A percentile compares a stretch with the other conserved stretches of the same genome.
Conservation (phyloP, 768 basidiomycete genomes). For the Polyporus arcularius region DNA sequence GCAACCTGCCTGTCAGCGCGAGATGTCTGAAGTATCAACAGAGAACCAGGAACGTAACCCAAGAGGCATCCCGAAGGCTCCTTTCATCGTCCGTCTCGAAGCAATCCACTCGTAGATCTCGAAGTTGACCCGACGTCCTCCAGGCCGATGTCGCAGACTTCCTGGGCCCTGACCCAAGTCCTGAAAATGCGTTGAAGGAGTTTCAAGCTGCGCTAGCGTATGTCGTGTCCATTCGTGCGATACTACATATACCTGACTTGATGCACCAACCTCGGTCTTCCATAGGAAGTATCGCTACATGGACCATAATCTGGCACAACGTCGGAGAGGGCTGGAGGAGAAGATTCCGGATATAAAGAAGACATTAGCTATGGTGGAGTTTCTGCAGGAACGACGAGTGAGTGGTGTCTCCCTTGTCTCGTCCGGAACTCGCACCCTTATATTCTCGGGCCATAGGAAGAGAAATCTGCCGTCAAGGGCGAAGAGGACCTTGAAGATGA, state of each 20-base stretch:
- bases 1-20: too few relatives aligned
- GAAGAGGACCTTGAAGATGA: conserved; percentile 45
- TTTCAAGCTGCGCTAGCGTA: conserved; percentile 96
- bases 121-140: background rate
- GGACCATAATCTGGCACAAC: conserved; percentile 83
- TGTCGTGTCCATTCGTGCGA: conserved; percentile 35
- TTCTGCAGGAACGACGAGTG: conserved; percentile 71
- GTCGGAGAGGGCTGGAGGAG: conserved; percentile 78
- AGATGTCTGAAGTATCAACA: conserved; percentile 12
- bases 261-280: conserved; percentile 17
- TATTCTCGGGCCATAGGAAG: conserved; percentile 47
- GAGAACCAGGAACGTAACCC: conserved; percentile 63
- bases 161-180: conserved; percentile 73
- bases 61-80: conserved; percentile 92
- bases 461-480: conserved; percentile 47
- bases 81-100: conserved; percentile 75
- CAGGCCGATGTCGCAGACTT: conserved; percentile 89
- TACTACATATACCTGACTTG: background rate
- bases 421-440: background rate
- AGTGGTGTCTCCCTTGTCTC: background rate
- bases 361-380: conserved; percentile 88
- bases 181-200: conserved; percentile 73
- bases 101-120: background rate
- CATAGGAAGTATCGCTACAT: conserved; percentile 97
- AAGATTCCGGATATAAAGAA: conserved; percentile 97